Evolutionary conservation across 1,284 basidiomycete species (phyloP).

Genomic region (Singerocomus inundabilis): DNA sequence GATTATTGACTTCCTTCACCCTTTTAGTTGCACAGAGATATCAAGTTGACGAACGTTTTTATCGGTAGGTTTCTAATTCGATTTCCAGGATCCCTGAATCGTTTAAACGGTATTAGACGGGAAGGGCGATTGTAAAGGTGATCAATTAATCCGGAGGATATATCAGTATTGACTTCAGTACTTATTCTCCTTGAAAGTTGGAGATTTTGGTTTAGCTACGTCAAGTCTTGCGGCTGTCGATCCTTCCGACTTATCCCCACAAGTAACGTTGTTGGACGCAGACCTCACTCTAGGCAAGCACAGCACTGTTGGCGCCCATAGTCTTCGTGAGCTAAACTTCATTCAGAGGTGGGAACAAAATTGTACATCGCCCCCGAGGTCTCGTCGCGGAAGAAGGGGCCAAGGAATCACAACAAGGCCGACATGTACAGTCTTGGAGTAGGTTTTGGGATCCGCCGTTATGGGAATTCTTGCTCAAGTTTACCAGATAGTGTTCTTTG

Average conservation of each 20-base stretch:
- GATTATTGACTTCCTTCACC: slow-evolving; percentile 1
- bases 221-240: slow-evolving; percentile 78
- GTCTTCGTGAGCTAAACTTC: background rate
- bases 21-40: slow-evolving; percentile 80
- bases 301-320: background rate
- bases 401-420: slow-evolving; percentile 79
- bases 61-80: slow-evolving; percentile 54
- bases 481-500: slow-evolving; percentile 88
- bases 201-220: slow-evolving; percentile 92
- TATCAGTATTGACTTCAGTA: background rate
- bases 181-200: slow-evolving; percentile 47
- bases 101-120: slow-evolving; percentile 50
- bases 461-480: background rate
- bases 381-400: slow-evolving; percentile 58
- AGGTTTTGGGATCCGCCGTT: slow-evolving; percentile 25
- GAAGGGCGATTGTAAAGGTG: slow-evolving; percentile 87
- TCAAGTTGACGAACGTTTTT: slow-evolving; percentile 91
- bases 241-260: slow-evolving; percentile 57
- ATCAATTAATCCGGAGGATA: slow-evolving; percentile 1
- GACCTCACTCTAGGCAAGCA: slow-evolving; percentile 73
- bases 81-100: background rate
- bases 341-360: slow-evolving; percentile 83
- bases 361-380: slow-evolving; percentile 94
- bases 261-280: slow-evolving; percentile 44
- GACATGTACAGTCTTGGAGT: slow-evolving; percentile 95